phyloP scores from a whole-genome alignment of 2,329 filamentous ascomycete species.

The Cladosporium sp. region DNA sequence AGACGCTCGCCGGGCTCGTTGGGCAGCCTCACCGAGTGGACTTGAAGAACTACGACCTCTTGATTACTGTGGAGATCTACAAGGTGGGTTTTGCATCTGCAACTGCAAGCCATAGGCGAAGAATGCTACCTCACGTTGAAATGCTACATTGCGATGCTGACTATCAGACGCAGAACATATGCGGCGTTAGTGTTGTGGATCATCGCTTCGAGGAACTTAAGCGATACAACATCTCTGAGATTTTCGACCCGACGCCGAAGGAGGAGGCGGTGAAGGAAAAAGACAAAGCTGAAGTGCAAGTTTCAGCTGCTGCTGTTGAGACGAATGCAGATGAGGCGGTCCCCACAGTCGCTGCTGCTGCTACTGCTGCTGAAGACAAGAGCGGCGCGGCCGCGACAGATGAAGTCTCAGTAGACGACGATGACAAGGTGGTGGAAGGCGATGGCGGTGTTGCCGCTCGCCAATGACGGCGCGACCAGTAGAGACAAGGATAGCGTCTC shows the following conservation, averaged over 20 bases:
- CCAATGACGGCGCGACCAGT: background rate
- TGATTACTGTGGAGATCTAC: conserved; percentile 78
- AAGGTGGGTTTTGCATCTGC: conserved; percentile 57
- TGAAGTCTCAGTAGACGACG: background rate
- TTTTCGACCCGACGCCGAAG: conserved; percentile 57
- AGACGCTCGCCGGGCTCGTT: conserved; percentile 66
- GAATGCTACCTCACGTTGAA: background rate
- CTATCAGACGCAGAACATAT: conserved; percentile 58
- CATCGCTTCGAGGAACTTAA: conserved; percentile 73
- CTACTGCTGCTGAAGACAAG: background rate
- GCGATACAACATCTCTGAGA: conserved; percentile 74
- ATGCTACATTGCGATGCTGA: conserved; percentile 6
- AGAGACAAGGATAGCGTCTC: conserved; percentile 1
- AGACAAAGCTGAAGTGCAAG: background rate
- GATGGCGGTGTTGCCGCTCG: background rate
- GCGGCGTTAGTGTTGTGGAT: conserved; percentile 77
- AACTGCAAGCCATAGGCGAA: background rate
- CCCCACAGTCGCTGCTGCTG: background rate
- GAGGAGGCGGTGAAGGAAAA: conserved; percentile 22
- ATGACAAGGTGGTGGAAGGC: background rate
- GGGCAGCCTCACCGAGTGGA: conserved; percentile 72
- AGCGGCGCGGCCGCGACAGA: background rate
- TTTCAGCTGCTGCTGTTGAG: background rate
- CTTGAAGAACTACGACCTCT: conserved; percentile 72
- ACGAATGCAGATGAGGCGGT: background rate